A percentile compares a stretch with the other conserved stretches of the same genome.
These are phyloP conservation scores for Linanthus parryae DNA, from an alignment of 148 eudicot species.

Conservation along the genomic window DNA sequence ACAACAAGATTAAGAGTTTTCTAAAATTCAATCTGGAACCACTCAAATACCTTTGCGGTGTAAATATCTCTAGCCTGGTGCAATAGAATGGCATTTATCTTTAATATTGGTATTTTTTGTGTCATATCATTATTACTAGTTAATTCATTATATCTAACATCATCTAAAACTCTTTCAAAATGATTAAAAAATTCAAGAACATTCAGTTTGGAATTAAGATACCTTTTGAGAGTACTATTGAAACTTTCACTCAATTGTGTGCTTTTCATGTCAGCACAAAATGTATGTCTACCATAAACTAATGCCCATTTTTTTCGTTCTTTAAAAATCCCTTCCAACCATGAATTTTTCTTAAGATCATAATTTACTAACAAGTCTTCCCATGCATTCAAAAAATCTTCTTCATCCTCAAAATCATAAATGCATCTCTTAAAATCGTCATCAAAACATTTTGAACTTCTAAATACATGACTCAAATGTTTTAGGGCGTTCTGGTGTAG, in stretches of 20 bases:
- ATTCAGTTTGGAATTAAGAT: slow-evolving; percentile 11
- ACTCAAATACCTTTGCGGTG: slow-evolving; percentile 17
- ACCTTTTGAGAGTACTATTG: slow-evolving; percentile 7
- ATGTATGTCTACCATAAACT: slow-evolving; percentile 13
- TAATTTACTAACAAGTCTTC: slow-evolving; percentile 17
- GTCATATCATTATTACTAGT: slow-evolving; percentile 11
- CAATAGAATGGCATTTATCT: slow-evolving; percentile 14
- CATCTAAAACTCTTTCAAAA: slow-evolving; percentile 13
- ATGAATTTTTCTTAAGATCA: slow-evolving; percentile 13
- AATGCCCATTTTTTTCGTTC: slow-evolving; percentile 20
- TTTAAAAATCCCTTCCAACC: slow-evolving; percentile 15
- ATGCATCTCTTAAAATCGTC: slow-evolving; percentile 14
- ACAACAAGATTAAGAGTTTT: slow-evolving; percentile 17
- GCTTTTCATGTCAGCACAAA: slow-evolving; percentile 7
- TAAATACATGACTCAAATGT: slow-evolving; percentile 9
- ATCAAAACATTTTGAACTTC: slow-evolving; percentile 11
- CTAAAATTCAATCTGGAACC: slow-evolving; percentile 18
- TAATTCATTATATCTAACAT: slow-evolving; percentile 17
- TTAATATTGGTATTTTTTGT: slow-evolving; percentile 13
- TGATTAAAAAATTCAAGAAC: slow-evolving; percentile 16
- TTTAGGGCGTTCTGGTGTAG: slow-evolving; percentile 16
- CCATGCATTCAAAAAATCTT: slow-evolving; percentile 17
- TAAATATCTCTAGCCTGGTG: slow-evolving; percentile 17
- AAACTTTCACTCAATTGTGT: slow-evolving; percentile 12
- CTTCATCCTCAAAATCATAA: slow-evolving; percentile 14